Base-by-base conservation (phyloP, 805 yeast species). In the Tetrapisispora fleetii region DNA sequence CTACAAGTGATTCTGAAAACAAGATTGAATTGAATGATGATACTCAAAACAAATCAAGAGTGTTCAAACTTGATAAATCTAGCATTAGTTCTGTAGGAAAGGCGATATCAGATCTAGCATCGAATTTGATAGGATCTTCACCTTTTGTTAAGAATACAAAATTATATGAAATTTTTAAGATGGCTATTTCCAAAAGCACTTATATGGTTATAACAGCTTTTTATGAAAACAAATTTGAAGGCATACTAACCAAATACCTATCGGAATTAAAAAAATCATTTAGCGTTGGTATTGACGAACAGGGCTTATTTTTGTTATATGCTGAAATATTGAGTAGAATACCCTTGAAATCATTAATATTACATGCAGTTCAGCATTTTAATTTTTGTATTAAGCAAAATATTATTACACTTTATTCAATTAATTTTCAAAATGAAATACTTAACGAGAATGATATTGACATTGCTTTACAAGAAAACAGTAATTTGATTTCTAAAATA, bases 61-160 rank as follows among this genome's bases (percentile, higher is more conserved):
- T 32, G 65, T 50, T 67, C 64, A 45, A 67, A 60, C 44, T 54
- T 52, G 38, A 67, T 59, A 46, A 67, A 62, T 28, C 65, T 58
- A 51, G 57, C 57, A 47, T 56, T 58, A 51, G 48, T 57, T 37
- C 46, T 54, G 38, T 60, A 59, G 36, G 79, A 83, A 11, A 76
- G 89, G 18, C 33, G 2, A 28, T 43, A 9, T 27, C n/a, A 2
- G 14, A 33, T 22, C 16, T 24, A n/a, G 35, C 35, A 2, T 35
- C 40, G 7, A 33, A 18, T 7, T 19, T 33, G 22, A 16, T 4
- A 4, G 40, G 33, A 22, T 8, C 8, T n/a, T 35, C 39, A 14
- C 21, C 36, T 5, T 35, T 43, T 21, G n/a, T 27, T n/a, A 17
- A 18, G 3, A 18, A 7, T 41, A 7, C 4, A 19, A 18, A 41